A percentile compares a stretch with the other conserved stretches of the same genome.
Evolutionary conservation across 805 yeast species (phyloP).

Genomic region (Schizosaccharomyces lindneri): DNA sequence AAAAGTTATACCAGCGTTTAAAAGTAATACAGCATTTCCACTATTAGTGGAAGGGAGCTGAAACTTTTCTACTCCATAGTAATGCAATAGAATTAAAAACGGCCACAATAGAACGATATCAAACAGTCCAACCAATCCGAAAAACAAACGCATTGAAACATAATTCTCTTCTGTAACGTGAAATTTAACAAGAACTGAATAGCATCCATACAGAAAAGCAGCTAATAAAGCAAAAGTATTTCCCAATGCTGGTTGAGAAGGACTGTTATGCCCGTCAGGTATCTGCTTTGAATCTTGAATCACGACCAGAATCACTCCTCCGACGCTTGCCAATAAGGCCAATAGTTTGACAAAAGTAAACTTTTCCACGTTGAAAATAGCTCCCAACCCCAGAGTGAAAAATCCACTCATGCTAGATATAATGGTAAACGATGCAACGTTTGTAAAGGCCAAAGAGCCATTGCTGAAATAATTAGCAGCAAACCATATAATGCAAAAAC

Average conservation of each 20-base stretch:
- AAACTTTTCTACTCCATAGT: conserved; percentile 39
- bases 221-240: conserved; percentile 59
- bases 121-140: conserved; percentile 84
- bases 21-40: conserved; percentile 27
- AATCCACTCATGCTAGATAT: conserved; percentile 79
- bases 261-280: conserved; percentile 6
- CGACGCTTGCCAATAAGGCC: conserved; percentile 46
- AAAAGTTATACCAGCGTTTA: conserved; percentile 58
- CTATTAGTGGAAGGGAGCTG: conserved; percentile 36
- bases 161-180: conserved; percentile 49
- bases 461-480: conserved; percentile 71
- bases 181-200: conserved; percentile 60
- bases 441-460: conserved; percentile 64
- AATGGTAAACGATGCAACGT: conserved; percentile 86
- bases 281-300: conserved; percentile 28
- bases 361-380: conserved; percentile 41
- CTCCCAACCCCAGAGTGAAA: conserved; percentile 70
- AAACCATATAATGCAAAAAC: conserved; percentile 78
- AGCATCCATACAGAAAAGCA: conserved; percentile 75
- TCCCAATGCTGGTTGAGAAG: conserved; percentile 27
- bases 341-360: conserved; percentile 38
- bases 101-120: conserved; percentile 67
- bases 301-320: conserved; percentile 64
- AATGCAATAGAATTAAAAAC: conserved; percentile 37
- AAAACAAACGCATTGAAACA: conserved; percentile 65